These are phyloP conservation scores for Anisodus acutangulus DNA, from an alignment of 257 asterid species.

Conservation along the genomic window DNA sequence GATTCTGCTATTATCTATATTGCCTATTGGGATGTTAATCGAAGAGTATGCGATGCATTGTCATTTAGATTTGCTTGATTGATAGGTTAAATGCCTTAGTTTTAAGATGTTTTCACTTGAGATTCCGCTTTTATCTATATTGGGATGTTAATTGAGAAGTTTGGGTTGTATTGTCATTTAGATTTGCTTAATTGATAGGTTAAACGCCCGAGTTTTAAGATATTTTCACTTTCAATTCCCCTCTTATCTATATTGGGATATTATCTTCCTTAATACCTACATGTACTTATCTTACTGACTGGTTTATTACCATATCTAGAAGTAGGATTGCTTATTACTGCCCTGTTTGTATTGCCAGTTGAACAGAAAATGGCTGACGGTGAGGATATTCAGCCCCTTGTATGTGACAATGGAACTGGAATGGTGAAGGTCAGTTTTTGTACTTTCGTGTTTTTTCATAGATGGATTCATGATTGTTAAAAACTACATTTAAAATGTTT, in stretches of 20 bases:
- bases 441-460: not conserved
- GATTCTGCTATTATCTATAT: not conserved
- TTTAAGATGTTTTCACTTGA: too few relatives aligned
- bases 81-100: too few relatives aligned
- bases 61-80: too few relatives aligned
- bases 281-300: not conserved
- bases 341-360: not conserved
- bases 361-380: constrained; percentile 30
- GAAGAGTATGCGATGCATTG: too few relatives aligned
- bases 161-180: not conserved
- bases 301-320: not conserved
- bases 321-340: not conserved
- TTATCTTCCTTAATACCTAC: not conserved
- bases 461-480: not conserved
- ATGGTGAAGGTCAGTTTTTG: constrained; percentile 28
- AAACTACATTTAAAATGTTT: not conserved
- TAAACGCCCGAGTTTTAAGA: not conserved
- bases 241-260: not conserved
- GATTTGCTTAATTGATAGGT: not conserved
- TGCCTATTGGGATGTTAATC: not conserved
- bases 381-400: constrained; percentile 31
- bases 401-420: constrained; percentile 33
- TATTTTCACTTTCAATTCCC: not conserved
- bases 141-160: too few relatives aligned
- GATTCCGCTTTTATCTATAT: too few relatives aligned